Conservation (phyloP, 495 filamentous ascomycete genomes). For the Podospora comata region DNA sequence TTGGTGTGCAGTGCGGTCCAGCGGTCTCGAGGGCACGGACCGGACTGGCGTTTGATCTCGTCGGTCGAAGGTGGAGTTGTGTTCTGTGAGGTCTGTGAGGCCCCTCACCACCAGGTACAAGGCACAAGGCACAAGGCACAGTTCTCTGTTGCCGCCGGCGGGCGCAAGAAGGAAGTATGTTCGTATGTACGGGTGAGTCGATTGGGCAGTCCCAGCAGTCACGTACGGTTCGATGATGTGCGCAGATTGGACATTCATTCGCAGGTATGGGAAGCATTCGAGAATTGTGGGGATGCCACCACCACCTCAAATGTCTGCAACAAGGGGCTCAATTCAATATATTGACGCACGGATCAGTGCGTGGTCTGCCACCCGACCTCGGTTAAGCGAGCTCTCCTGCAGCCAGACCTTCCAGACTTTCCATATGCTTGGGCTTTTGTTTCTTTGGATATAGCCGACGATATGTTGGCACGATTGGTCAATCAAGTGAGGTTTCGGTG, state of each 20-base stretch:
- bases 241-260: background rate
- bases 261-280: background rate
- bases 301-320: background rate
- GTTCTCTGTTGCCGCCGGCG: background rate
- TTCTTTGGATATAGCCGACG: background rate
- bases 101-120: background rate
- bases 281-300: slow-evolving; percentile 4
- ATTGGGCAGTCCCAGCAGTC: background rate
- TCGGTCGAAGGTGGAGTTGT: slow-evolving; percentile 3
- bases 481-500: background rate
- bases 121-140: no score
- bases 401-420: background rate
- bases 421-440: background rate
- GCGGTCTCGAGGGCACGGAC: slow-evolving; percentile 15
- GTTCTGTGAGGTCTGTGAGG: background rate
- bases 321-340: background rate
- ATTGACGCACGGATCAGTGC: background rate
- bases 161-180: background rate
- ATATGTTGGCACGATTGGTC: background rate
- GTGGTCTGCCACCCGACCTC: background rate
- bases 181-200: background rate
- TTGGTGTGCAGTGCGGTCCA: slow-evolving; percentile 8
- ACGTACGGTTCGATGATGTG: slow-evolving; percentile 1
- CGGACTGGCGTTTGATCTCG: slow-evolving; percentile 6
- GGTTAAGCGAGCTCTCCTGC: background rate